Evolutionary conservation across 2,329 filamentous ascomycete species (phyloP).

Genomic region (Monosporascus sp.): DNA sequence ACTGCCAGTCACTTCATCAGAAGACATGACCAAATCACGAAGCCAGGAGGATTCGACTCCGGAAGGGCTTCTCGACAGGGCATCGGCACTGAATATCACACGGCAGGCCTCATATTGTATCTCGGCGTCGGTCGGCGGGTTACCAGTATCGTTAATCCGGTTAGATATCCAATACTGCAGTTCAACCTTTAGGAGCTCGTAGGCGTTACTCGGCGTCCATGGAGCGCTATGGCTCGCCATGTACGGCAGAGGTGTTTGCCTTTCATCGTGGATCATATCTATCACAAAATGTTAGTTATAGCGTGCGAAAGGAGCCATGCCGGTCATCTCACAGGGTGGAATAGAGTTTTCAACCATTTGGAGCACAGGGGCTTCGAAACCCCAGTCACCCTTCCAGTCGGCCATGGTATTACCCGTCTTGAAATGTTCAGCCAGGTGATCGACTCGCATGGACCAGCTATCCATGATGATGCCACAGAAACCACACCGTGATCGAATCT

Average conservation of each 20-base stretch:
- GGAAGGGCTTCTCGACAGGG: constrained; percentile 35
- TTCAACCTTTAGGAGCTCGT: constrained; percentile 56
- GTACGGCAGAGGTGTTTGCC: constrained; percentile 51
- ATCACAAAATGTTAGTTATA: constrained; percentile 30
- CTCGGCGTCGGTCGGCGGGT: constrained; percentile 44
- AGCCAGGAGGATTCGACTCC: constrained; percentile 47
- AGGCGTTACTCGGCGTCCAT: constrained; percentile 50
- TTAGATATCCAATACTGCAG: constrained; percentile 47
- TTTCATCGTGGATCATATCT: constrained; percentile 62
- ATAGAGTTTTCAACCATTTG: constrained; percentile 63
- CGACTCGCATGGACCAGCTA: constrained; percentile 55
- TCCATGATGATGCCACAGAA: constrained; percentile 60
- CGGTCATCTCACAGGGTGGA: constrained; percentile 52
- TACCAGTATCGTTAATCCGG: constrained; percentile 35
- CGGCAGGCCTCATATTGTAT: constrained; percentile 54
- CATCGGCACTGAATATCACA: constrained; percentile 51
- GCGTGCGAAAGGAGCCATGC: constrained; percentile 25
- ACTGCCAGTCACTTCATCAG: constrained; percentile 34
- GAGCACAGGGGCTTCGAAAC: constrained; percentile 57
- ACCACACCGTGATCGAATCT: constrained; percentile 60
- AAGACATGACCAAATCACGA: constrained; percentile 52
- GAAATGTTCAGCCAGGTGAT: constrained; percentile 64
- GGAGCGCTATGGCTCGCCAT: constrained; percentile 39
- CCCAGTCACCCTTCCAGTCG: constrained; percentile 67
- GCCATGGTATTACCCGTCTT: constrained; percentile 62